Evolutionary conservation across 1,284 basidiomycete genomes (phyloP), one percentile per base, ranked within the genome.

Genomic region (Sporisorium graminicola): DNA sequence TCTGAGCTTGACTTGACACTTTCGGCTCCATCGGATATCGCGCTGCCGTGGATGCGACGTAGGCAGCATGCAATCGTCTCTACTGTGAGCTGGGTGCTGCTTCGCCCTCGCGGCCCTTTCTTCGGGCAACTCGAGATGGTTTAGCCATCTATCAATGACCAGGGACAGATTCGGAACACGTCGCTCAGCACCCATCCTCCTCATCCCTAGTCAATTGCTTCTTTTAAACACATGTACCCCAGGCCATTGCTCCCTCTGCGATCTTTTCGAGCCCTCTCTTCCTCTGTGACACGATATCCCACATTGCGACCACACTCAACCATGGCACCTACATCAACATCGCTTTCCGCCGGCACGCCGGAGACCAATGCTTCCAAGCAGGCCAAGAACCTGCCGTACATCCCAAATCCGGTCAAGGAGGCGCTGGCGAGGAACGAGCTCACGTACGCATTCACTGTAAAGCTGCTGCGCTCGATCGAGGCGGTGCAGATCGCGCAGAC

Each of bases 381-480:
- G 33, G 35, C 24, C 33, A 43, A 54, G 24, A 54, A 9, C 52
- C 7, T 12, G 5, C 35, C 52, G 2, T 54, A 54, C 14, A 27
- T 54, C 14, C 37, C 52, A 2, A 54, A 54, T 24, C 52, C 52
- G n/a, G 52, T 54, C 33, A 54, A 54, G 18, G 35, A 54, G 18
- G 52, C 52, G 37, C 52, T 54, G 35, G 37, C 35, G 24, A 54
- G 52, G 24, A 54, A 54, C 52, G 35, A 54, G 14, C 24, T 54
- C 20, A 54, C 52, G 10, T 54, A 54, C 18, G 37, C 52, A 27
- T 27, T 54, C 22, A 54, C 22, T 24, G 24, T 54, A 24, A 54
- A 54, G 52, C 52, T 54, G 6, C 27, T 54, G 24, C 52, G 52
- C 18, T 26, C 52, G 9, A 54, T 27, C 35, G 52, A 54, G 24